Percentiles rank a stretch among this genome's conserved stretches.
These are phyloP conservation scores for Inosperma sp. DNA, from an alignment of 768 basidiomycete species.

Conservation along the genomic window DNA sequence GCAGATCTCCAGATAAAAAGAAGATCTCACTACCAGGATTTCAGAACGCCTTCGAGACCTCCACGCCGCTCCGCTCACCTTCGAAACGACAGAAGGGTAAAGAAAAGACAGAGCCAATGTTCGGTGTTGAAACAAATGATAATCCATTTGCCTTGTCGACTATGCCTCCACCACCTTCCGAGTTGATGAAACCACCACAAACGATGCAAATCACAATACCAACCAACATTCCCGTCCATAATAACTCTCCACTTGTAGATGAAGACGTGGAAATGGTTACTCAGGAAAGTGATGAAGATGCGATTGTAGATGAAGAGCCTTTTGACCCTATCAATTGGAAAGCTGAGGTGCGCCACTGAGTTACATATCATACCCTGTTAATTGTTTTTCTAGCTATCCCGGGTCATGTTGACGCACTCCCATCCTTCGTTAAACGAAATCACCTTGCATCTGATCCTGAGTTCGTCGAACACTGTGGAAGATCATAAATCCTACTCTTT, in stretches of 20 bases:
- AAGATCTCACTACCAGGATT: constrained; percentile 47
- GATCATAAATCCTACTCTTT: constrained; percentile 32
- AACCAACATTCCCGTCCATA: neutral
- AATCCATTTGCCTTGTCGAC: constrained; percentile 9
- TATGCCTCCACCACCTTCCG: neutral
- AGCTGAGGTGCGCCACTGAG: constrained; percentile 43
- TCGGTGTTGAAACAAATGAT: constrained; percentile 7
- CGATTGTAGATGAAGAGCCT: constrained; percentile 29
- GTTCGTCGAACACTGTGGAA: constrained; percentile 22
- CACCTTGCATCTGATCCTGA: constrained; percentile 53
- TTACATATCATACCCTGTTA: neutral
- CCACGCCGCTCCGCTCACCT: constrained; percentile 33
- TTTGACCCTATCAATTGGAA: constrained; percentile 49
- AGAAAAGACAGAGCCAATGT: constrained; percentile 15
- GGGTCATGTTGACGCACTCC: constrained; percentile 57
- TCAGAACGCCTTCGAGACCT: constrained; percentile 47
- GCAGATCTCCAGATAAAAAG: constrained; percentile 34
- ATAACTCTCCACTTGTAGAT: constrained; percentile 14
- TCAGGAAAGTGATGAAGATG: constrained; percentile 26
- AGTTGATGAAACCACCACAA: neutral
- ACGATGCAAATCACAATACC: neutral
- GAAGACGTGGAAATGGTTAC: constrained; percentile 35
- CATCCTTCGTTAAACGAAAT: constrained; percentile 32
- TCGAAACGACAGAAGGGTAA: constrained; percentile 25
- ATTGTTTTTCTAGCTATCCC: constrained; percentile 45